These are phyloP conservation scores for Lathyrus sativus DNA, from an alignment of 306 rosid species.

Conservation along the genomic window DNA sequence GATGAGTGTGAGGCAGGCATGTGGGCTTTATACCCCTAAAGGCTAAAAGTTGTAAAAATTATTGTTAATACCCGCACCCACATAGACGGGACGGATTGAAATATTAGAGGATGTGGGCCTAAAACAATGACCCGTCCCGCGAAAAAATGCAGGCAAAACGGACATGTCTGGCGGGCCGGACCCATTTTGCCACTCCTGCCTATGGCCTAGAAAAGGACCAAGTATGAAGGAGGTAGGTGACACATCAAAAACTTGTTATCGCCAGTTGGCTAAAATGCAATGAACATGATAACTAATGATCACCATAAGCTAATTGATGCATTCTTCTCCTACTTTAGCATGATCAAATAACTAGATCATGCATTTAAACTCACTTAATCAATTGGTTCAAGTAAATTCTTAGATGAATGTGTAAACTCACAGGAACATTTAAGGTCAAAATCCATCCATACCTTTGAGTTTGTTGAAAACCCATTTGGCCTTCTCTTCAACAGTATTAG, in stretches of 20 bases:
- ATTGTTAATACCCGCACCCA: too few species aligned
- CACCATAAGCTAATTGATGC: background rate
- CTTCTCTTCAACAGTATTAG: conserved; percentile 91
- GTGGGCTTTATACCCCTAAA: too few species aligned
- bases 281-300: conserved; percentile 13
- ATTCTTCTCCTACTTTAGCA: too few species aligned
- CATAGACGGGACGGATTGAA: too few species aligned
- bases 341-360: too few species aligned
- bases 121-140: too few species aligned
- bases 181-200: too few species aligned
- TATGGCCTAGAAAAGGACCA: background rate
- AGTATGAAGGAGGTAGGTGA: background rate
- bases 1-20: too few species aligned
- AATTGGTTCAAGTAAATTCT: conserved; percentile 12
- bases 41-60: too few species aligned
- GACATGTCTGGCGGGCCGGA: too few species aligned
- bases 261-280: conserved; percentile 5
- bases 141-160: too few species aligned
- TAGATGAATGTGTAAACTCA: background rate
- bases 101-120: too few species aligned
- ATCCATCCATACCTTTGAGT: conserved; percentile 66
- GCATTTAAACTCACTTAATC: background rate
- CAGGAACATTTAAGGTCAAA: background rate
- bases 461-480: conserved; percentile 98
- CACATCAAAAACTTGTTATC: background rate